A percentile compares a stretch with the other conserved stretches of the same genome.
Conservation (phyloP, 768 basidiomycete genomes). For the Tubosaeta sp. region DNA sequence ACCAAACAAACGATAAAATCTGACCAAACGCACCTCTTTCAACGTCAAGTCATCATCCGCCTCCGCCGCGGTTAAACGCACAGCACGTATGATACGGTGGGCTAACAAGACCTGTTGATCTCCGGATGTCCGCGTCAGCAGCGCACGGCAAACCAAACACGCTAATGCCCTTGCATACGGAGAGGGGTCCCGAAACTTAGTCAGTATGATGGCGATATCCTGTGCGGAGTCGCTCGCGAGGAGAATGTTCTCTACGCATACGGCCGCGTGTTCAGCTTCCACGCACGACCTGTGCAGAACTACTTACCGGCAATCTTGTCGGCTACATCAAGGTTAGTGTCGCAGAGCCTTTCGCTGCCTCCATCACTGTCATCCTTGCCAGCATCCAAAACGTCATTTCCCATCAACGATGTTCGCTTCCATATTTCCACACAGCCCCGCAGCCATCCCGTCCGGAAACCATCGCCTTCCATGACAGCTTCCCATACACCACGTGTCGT, state of each 20-base stretch:
- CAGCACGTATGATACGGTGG: conserved; percentile 40
- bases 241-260: conserved; percentile 57
- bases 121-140: conserved; percentile 54
- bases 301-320: conserved; percentile 60
- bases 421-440: conserved; percentile 51
- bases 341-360: conserved; percentile 41
- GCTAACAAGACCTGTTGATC: conserved; percentile 57
- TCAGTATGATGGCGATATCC: conserved; percentile 48
- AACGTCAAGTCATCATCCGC: conserved; percentile 35
- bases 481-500: conserved; percentile 71
- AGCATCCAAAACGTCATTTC: conserved; percentile 26
- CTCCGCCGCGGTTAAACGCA: conserved; percentile 44
- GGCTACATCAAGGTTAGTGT: conserved; percentile 51
- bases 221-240: conserved; percentile 40
- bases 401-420: conserved; percentile 24
- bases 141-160: conserved; percentile 57
- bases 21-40: conserved; percentile 27
- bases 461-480: conserved; percentile 41
- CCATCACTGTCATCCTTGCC: conserved; percentile 30
- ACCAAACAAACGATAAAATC: neutral
- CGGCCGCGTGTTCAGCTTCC: neutral
- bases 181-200: conserved; percentile 46
- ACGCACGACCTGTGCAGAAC: neutral
- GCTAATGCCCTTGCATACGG: conserved; percentile 54
- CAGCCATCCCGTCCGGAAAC: conserved; percentile 39